Conservation (phyloP, 2,329 filamentous ascomycete species). For the Teratosphaeria viscida region DNA sequence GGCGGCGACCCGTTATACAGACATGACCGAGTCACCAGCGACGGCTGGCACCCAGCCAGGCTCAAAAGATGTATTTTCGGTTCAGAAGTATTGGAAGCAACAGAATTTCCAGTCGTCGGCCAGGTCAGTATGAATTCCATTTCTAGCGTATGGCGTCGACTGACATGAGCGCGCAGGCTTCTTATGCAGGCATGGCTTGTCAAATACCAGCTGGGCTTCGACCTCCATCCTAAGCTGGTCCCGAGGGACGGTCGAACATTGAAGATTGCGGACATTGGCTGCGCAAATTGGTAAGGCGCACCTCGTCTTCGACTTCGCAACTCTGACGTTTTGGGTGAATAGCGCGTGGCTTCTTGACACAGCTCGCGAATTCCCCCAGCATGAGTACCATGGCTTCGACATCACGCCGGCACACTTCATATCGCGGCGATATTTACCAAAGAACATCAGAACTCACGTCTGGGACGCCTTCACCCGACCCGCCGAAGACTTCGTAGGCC, state of each 20-base stretch:
- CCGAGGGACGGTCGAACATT: background rate
- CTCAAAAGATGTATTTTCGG: background rate
- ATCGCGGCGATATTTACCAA: constrained; percentile 1
- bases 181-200: constrained; percentile 10
- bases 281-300: constrained; percentile 7
- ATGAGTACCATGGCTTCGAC: constrained; percentile 7
- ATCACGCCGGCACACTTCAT: constrained; percentile 5
- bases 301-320: constrained; percentile 1
- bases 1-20: too few species aligned
- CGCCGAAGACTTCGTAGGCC: constrained; percentile 1
- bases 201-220: constrained; percentile 8
- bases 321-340: background rate
- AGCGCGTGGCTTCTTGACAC: background rate
- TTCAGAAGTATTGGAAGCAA: background rate
- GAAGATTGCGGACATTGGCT: constrained; percentile 9
- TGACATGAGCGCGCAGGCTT: constrained; percentile 1
- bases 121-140: background rate
- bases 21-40: background rate
- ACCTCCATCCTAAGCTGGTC: constrained; percentile 6
- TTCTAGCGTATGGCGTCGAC: background rate
- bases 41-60: background rate
- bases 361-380: background rate
- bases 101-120: background rate
- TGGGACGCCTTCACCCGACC: constrained; percentile 7
- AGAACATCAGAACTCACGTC: constrained; percentile 5